phyloP scores from a whole-genome alignment of 192 early-diverging fungal genomes.

The Physocladia obscura region DNA sequence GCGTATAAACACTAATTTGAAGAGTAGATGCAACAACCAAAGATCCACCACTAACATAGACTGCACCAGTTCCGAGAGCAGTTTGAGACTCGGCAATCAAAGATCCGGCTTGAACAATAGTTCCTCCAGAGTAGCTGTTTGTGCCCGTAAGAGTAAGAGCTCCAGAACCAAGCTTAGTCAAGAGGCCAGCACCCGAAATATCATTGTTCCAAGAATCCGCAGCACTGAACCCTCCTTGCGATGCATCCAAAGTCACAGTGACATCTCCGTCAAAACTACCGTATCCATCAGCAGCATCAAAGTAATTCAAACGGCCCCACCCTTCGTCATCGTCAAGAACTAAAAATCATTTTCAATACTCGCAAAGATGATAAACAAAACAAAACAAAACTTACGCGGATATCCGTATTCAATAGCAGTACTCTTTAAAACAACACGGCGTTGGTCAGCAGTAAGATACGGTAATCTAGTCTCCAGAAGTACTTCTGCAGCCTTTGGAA shows the following conservation, averaged over 20 bases:
- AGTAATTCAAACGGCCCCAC: constrained; percentile 32
- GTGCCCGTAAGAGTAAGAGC: constrained; percentile 13
- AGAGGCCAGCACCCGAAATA: constrained; percentile 27
- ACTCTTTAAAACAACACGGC: constrained; percentile 32
- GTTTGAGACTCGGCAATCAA: constrained; percentile 17
- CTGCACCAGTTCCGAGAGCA: constrained; percentile 19
- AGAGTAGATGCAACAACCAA: neutral
- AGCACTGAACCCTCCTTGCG: neutral
- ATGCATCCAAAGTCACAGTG: constrained; percentile 20
- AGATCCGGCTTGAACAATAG: constrained; percentile 1
- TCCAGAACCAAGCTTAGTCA: constrained; percentile 21
- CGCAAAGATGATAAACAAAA: too few species aligned
- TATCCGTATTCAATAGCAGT: constrained; percentile 27
- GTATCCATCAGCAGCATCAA: constrained; percentile 32
- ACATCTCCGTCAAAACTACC: constrained; percentile 31
- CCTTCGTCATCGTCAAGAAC: constrained; percentile 29
- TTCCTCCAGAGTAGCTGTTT: constrained; percentile 28
- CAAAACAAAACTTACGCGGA: too few species aligned
- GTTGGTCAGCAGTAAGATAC: constrained; percentile 30
- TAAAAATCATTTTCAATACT: too few species aligned
- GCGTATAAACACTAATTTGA: neutral
- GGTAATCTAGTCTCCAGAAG: constrained; percentile 35
- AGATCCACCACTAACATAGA: constrained; percentile 12
- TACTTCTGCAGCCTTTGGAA: constrained; percentile 30
- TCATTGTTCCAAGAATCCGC: constrained; percentile 28